Percentiles rank a stretch among this genome's conserved stretches.
These are phyloP conservation scores for Onygena corvina DNA, from an alignment of 2,329 filamentous ascomycete species.

Conservation along the genomic window DNA sequence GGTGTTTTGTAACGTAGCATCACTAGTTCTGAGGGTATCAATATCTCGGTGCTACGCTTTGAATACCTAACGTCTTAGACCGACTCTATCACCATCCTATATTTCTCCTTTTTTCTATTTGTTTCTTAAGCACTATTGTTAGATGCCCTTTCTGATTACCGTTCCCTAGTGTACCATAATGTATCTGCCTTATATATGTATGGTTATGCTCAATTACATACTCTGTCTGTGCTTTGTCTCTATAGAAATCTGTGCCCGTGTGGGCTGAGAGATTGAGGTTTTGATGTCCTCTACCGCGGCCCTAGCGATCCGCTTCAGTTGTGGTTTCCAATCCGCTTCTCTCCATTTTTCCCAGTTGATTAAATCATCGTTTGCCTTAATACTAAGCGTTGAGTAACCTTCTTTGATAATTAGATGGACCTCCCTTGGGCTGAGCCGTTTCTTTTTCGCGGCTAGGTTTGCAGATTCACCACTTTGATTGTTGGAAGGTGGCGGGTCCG, in stretches of 20 bases:
- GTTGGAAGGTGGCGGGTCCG: slow-evolving; percentile 31
- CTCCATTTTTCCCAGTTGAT: slow-evolving; percentile 77
- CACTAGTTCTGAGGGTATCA: too few relatives aligned
- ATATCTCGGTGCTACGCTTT: too few relatives aligned
- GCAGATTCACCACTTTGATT: slow-evolving; percentile 14
- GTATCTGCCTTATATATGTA: too few relatives aligned
- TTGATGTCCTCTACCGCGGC: slow-evolving; percentile 62
- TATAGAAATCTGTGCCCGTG: background rate
- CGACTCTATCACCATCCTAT: too few relatives aligned
- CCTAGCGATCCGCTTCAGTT: slow-evolving; percentile 79
- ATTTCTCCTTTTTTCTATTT: too few relatives aligned
- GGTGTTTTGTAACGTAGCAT: too few relatives aligned
- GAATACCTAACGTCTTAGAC: too few relatives aligned
- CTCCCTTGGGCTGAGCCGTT: slow-evolving; percentile 66
- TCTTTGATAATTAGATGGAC: slow-evolving; percentile 89
- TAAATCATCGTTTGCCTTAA: slow-evolving; percentile 75
- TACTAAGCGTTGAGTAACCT: slow-evolving; percentile 87
- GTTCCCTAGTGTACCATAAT: too few relatives aligned
- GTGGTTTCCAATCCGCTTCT: slow-evolving; percentile 70
- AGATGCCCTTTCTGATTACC: too few relatives aligned
- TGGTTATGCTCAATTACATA: background rate
- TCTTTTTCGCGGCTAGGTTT: slow-evolving; percentile 33
- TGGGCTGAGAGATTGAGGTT: slow-evolving; percentile 25
- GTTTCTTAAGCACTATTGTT: too few relatives aligned
- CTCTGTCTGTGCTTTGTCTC: background rate